phyloP scores from a whole-genome alignment of 192 early-diverging fungal genomes.

The Gonapodya prolifera region DNA sequence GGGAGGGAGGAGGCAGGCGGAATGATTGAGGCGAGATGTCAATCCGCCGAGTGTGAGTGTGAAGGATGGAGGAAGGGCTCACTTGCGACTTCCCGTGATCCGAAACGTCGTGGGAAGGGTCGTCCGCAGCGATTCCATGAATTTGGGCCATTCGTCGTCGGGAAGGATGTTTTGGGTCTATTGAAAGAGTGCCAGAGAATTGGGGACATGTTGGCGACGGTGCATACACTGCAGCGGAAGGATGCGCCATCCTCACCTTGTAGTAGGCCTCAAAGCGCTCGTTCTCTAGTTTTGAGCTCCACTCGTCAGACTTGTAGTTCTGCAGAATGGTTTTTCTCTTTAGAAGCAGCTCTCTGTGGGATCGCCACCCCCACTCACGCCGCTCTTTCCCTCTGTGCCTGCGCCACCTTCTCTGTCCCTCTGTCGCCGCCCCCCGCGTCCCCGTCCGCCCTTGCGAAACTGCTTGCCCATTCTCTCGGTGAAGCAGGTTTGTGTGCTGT shows the following conservation, averaged over 20 bases:
- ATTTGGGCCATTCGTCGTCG: conserved; percentile 71
- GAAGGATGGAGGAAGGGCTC: conserved; percentile 1
- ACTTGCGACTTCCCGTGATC: conserved; percentile 80
- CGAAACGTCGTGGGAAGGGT: conserved; percentile 83
- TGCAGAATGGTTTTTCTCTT: no score
- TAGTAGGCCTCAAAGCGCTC: conserved; percentile 55
- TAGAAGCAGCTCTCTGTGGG: no score
- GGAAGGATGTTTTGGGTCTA: conserved; percentile 51
- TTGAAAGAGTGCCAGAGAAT: neutral
- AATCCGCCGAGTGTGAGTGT: neutral
- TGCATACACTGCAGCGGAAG: neutral
- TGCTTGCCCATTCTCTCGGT: neutral
- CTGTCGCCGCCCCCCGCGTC: neutral
- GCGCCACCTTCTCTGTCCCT: neutral
- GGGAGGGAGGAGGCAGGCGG: neutral
- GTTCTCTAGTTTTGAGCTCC: conserved; percentile 24
- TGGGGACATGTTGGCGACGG: neutral
- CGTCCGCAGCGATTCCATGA: conserved; percentile 56
- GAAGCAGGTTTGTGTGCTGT: neutral
- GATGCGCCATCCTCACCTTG: conserved; percentile 24
- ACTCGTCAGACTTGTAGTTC: neutral
- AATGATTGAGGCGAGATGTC: neutral
- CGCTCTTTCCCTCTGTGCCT: neutral
- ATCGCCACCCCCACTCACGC: no score
- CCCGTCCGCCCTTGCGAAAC: neutral